A percentile compares a stretch with the other conserved stretches of the same genome.
phyloP scores from a whole-genome alignment of 2,329 filamentous ascomycete genomes.

The Aciculosporium take region DNA sequence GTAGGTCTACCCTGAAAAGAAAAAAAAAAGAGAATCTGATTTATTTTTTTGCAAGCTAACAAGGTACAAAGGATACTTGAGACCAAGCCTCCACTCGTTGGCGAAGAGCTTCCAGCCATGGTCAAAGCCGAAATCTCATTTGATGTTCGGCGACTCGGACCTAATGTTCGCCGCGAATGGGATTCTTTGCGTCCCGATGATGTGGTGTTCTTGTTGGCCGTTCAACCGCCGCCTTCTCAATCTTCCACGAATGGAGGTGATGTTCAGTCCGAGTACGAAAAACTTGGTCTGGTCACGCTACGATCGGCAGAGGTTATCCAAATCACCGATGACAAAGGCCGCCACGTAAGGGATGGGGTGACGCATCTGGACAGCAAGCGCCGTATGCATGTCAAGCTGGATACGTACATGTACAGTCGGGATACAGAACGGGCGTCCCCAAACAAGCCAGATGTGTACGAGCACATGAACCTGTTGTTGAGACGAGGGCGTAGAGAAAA shows the following conservation, averaged over 20 bases:
- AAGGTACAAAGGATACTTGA: conserved; percentile 52
- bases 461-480: conserved; percentile 71
- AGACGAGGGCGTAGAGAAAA: conserved; percentile 80
- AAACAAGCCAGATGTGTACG: conserved; percentile 68
- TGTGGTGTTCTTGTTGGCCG: conserved; percentile 71
- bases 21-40: not conserved
- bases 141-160: conserved; percentile 66
- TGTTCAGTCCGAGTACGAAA: conserved; percentile 35
- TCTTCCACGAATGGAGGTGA: conserved; percentile 37
- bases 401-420: conserved; percentile 60
- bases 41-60: not conserved
- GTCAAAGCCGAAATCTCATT: conserved; percentile 78
- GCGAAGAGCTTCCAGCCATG: conserved; percentile 66
- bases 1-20: conserved; percentile 14
- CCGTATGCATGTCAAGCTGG: conserved; percentile 67
- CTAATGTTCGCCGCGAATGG: conserved; percentile 72
- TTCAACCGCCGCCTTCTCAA: conserved; percentile 47
- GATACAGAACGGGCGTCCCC: conserved; percentile 54
- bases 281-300: conserved; percentile 53
- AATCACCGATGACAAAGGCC: conserved; percentile 73
- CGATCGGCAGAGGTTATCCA: conserved; percentile 77
- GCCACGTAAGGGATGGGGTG: conserved; percentile 48
- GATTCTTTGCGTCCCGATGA: conserved; percentile 76
- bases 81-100: conserved; percentile 68
- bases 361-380: conserved; percentile 52